Evolutionary conservation across 179 eudicot genomes (phyloP), one percentile per base, ranked within the genome.

Genomic region (Sideroxylon spinosum): DNA sequence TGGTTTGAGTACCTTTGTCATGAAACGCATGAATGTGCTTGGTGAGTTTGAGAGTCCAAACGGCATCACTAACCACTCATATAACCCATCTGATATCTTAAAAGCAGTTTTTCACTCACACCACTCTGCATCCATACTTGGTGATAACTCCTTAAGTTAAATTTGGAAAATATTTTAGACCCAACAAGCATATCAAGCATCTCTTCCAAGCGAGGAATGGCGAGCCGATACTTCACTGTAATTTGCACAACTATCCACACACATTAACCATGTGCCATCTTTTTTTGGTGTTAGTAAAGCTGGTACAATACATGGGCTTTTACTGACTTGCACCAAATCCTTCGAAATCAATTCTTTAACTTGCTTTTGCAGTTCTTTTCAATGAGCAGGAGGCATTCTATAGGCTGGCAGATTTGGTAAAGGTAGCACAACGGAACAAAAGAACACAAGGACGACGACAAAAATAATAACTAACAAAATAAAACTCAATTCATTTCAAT

Each of bases 41-140:
- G 77, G 77, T 0, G 71, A 63, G 23, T 71, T 79, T 5, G 72
- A 72, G 16, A 52, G 56, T 10, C 56, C 56, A 52, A 52, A 78
- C 4, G 55, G 55, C 80, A 78, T 78, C 11, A 68, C 72, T n/a
- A 77, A 32, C 73, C 75, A 71, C n/a, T 71, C 61, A 49, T 49
- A 71, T 23, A 49, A 14, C 4, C 75, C 29, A 71, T 71, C 8
- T 71, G 6, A 4, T 6, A 29, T 71, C 37, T 71, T 12, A 53
- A 71, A 71, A 46, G 75, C 32, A 49, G 32, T 71, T 13, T 71
- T 71, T 32, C 75, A 49, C 19, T 71, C 74, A 20, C 59, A 14
- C 75, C 25, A 4, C 8, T 13, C 26, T 12, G 55, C 11, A 70
- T 37, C 2, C 12, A 1, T 8, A 46, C 16, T 17, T 52, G 74